Base-by-base conservation (phyloP, 1,284 basidiomycete genomes). In the Rhodotorula sp. region DNA sequence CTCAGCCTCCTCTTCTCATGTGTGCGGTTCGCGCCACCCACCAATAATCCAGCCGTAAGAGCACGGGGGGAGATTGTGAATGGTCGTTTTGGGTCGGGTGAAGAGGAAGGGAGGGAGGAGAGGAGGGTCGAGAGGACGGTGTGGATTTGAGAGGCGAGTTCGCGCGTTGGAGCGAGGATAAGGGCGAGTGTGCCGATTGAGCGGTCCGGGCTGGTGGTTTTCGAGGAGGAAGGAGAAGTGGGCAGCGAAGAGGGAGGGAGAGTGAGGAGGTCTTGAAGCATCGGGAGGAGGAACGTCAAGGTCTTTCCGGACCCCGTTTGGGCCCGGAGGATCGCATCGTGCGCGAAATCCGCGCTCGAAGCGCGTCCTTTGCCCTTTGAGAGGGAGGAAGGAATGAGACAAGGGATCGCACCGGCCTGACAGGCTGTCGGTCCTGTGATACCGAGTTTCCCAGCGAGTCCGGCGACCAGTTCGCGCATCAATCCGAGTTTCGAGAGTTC, bases 251-350 rank as follows among this genome's bases (percentile, higher is more conserved):
- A 93, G 29, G 88, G 84, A 64, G 92, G 91, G 47, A 99, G 84
- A 0, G 93, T 92, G 36, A 99, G 85, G 53, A 96, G 87, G 78
- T 95, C 92, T 76, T 99, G 93, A 51, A 99, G 86, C 79, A 99
- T 94, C 27, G 96, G 96, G 7, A 99, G 86, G 24, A 99, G 86
- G 82, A 92, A 99, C 5, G 95, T 87, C 30, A 99, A 83, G 0
- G 95, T 99, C 82, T 99, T 99, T 76, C 96, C 96, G 0, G 94
- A 98, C 69, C 96, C 96, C 0, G 96, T 99, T 80, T 99, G 95
- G 8, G 93, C 92, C 79, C 98, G 94, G 64, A 99, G 90, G 79
- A 99, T 94, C 22, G 92, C 87, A 80, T 99, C 96, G 66, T n/a
- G 79, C 57, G 56, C 67, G 36, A 67, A 64, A 29, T 56, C 53